phyloP scores from a whole-genome alignment of 495 filamentous ascomycete species.

The Xylaria scruposa region DNA sequence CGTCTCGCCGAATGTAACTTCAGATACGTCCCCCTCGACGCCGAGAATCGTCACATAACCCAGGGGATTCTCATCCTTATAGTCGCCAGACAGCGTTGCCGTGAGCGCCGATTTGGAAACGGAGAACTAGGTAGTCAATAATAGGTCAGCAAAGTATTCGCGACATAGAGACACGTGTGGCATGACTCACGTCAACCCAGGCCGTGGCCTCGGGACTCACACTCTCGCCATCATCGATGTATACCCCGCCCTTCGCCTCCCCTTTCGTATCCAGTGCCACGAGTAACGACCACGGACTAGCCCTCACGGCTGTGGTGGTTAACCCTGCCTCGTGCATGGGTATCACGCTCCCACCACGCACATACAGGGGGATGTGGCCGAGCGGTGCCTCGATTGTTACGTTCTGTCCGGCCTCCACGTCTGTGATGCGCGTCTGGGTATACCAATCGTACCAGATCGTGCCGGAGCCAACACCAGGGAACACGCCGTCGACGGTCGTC shows the following conservation, averaged over 20 bases:
- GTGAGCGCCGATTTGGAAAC: slow-evolving; percentile 54
- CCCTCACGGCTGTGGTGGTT: slow-evolving; percentile 69
- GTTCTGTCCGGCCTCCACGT: slow-evolving; percentile 63
- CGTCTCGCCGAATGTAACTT: slow-evolving; percentile 61
- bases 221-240: slow-evolving; percentile 86
- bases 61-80: slow-evolving; percentile 65
- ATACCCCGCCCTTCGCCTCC: slow-evolving; percentile 69
- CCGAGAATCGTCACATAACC: slow-evolving; percentile 73
- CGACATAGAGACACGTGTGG: background rate
- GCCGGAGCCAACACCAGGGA: slow-evolving; percentile 71
- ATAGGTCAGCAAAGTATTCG: background rate
- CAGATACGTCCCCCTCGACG: slow-evolving; percentile 48
- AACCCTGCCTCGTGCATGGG: slow-evolving; percentile 74
- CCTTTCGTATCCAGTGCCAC: slow-evolving; percentile 65
- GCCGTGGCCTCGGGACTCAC: slow-evolving; percentile 63
- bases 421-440: slow-evolving; percentile 60
- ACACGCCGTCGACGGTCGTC: slow-evolving; percentile 73
- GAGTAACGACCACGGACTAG: slow-evolving; percentile 73
- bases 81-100: slow-evolving; percentile 58
- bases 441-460: slow-evolving; percentile 87
- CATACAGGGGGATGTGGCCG: slow-evolving; percentile 78
- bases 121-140: slow-evolving; percentile 53
- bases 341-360: slow-evolving; percentile 73
- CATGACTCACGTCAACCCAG: slow-evolving; percentile 59
- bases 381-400: slow-evolving; percentile 76